phyloP scores from a whole-genome alignment of 164 flowering plant genomes.

The Magnolia kwangsiensis region DNA sequence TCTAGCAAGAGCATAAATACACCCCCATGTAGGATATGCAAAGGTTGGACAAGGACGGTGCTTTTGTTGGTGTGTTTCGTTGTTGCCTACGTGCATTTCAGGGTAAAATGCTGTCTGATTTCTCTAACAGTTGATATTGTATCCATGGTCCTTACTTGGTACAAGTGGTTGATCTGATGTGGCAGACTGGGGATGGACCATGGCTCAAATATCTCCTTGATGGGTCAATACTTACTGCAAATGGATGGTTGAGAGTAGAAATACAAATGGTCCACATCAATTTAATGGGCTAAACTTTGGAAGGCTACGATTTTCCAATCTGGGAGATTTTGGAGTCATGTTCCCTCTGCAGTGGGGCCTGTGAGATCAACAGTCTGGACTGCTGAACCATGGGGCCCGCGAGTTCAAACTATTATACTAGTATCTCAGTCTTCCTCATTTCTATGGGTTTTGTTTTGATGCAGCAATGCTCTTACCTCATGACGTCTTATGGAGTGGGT shows the following conservation, averaged over 20 bases:
- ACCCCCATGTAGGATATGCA: slow-evolving; percentile 9
- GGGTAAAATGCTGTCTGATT: slow-evolving; percentile 4
- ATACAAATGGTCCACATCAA: neutral
- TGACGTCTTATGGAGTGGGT: slow-evolving; percentile 9
- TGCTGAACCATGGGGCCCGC: too few relatives aligned
- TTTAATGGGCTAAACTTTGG: neutral
- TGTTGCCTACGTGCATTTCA: slow-evolving; percentile 13
- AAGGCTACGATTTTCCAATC: too few relatives aligned
- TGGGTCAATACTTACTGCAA: too few relatives aligned
- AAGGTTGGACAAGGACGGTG: slow-evolving; percentile 15
- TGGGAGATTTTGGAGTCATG: too few relatives aligned
- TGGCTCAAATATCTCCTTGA: too few relatives aligned
- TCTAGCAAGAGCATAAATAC: neutral
- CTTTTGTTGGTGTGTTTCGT: slow-evolving; percentile 11
- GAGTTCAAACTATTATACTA: too few relatives aligned
- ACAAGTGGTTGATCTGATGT: neutral
- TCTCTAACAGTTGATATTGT: neutral
- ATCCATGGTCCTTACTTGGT: neutral
- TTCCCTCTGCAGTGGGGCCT: too few relatives aligned
- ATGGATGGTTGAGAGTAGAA: neutral
- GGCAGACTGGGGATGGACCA: neutral
- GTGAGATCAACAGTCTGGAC: too few relatives aligned
- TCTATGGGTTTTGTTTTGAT: neutral
- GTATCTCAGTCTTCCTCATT: neutral
- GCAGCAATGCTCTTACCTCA: slow-evolving; percentile 18